These are phyloP conservation scores for Suhomyces bolitotheri DNA, from an alignment of 1,139 yeast species.

Conservation along the genomic window DNA sequence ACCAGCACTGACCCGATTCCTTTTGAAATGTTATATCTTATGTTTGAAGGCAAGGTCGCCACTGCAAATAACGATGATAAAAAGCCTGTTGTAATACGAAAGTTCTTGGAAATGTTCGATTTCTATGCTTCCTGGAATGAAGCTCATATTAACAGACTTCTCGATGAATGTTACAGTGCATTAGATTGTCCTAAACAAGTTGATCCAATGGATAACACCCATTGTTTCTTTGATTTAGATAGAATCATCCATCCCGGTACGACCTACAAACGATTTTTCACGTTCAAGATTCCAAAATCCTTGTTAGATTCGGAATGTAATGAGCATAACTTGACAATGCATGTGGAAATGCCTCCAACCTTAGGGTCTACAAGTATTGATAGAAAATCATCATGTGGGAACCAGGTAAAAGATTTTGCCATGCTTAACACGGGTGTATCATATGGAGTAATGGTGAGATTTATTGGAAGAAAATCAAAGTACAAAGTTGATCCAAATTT, in stretches of 20 bases:
- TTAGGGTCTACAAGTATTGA: slow-evolving; percentile 15
- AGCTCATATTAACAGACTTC: slow-evolving; percentile 33
- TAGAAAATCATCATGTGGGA: slow-evolving; percentile 1
- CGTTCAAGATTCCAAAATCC: slow-evolving; percentile 24
- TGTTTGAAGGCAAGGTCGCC: slow-evolving; percentile 40
- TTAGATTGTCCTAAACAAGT: slow-evolving; percentile 17
- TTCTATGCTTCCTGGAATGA: slow-evolving; percentile 42
- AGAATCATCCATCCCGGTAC: slow-evolving; percentile 12
- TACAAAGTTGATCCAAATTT: slow-evolving; percentile 24
- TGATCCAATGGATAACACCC: slow-evolving; percentile 34
- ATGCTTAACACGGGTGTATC: slow-evolving; percentile 17
- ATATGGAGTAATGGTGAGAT: slow-evolving; percentile 24
- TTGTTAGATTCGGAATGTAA: slow-evolving; percentile 25
- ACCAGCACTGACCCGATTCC: slow-evolving; percentile 27
- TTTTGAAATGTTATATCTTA: slow-evolving; percentile 45
- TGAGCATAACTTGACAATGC: slow-evolving; percentile 21
- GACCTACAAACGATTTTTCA: slow-evolving; percentile 21
- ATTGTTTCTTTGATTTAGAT: slow-evolving; percentile 13
- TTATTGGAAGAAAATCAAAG: slow-evolving; percentile 24
- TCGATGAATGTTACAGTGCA: slow-evolving; percentile 26
- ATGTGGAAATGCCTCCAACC: slow-evolving; percentile 25
- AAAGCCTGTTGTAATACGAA: slow-evolving; percentile 21
- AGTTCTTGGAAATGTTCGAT: slow-evolving; percentile 47
- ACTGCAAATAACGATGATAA: slow-evolving; percentile 13
- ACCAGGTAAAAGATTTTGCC: slow-evolving; percentile 19